A percentile compares a stretch with the other conserved stretches of the same genome.
These are phyloP conservation scores for Adansonia digitata DNA, from an alignment of 345 rosid species.

Conservation along the genomic window DNA sequence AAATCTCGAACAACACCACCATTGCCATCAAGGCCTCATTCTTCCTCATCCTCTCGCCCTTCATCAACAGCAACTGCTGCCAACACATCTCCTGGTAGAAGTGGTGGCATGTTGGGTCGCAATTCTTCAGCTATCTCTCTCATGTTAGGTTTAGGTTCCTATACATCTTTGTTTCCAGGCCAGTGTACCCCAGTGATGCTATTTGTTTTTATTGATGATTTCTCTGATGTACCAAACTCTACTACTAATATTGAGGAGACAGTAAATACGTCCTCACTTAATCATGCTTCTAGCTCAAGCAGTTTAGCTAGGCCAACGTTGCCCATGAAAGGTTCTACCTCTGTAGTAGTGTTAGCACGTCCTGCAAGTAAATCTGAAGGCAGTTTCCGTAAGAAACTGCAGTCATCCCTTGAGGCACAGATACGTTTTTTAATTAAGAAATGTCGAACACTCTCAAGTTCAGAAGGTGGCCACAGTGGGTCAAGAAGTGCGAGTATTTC, in stretches of 20 bases:
- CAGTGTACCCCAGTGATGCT: slow-evolving; percentile 73
- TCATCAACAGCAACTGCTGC: slow-evolving; percentile 22
- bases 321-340: slow-evolving; percentile 56
- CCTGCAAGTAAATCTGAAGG: slow-evolving; percentile 70
- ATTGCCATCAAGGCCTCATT: slow-evolving; percentile 45
- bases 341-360: slow-evolving; percentile 77
- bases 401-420: slow-evolving; percentile 75
- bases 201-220: slow-evolving; percentile 70
- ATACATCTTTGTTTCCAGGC: slow-evolving; percentile 61
- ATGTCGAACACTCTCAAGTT: slow-evolving; percentile 57
- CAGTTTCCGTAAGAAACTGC: slow-evolving; percentile 64
- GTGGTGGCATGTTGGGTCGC: slow-evolving; percentile 40
- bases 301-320: slow-evolving; percentile 44
- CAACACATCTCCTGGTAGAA: slow-evolving; percentile 46
- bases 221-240: slow-evolving; percentile 37
- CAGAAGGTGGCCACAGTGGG: slow-evolving; percentile 49
- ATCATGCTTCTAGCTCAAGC: slow-evolving; percentile 39
- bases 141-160: slow-evolving; percentile 75
- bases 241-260: slow-evolving; percentile 44
- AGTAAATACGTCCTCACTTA: slow-evolving; percentile 33
- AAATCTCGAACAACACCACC: slow-evolving; percentile 44
- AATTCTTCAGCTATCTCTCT: slow-evolving; percentile 55
- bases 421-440: slow-evolving; percentile 74
- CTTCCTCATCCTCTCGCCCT: slow-evolving; percentile 36
- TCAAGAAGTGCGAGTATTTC: slow-evolving; percentile 57